Evolutionary conservation across 2,329 filamentous ascomycete genomes (phyloP).

Genomic region (Beauveria medogensis): DNA sequence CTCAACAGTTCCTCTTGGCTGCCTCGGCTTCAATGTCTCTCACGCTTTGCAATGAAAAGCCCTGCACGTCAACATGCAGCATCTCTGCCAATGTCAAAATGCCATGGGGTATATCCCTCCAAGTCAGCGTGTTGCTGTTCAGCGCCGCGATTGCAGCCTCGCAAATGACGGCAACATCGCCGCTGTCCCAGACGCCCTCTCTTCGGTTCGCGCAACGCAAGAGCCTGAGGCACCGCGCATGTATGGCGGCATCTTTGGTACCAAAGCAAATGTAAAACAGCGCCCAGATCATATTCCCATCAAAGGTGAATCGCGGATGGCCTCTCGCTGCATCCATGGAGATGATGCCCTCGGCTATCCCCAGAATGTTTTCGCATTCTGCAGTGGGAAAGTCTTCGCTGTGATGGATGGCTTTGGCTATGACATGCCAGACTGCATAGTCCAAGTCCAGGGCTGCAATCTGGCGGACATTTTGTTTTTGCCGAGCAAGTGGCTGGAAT

Average conservation of each 20-base stretch:
- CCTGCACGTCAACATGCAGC: background rate
- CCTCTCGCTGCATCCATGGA: background rate
- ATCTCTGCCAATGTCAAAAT: background rate
- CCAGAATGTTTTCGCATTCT: background rate
- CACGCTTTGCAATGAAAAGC: background rate
- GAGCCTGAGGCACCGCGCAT: conserved; percentile 11
- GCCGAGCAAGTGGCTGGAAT: background rate
- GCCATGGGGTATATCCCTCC: background rate
- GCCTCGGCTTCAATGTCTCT: background rate
- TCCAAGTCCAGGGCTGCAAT: background rate
- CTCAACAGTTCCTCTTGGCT: background rate
- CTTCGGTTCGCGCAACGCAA: conserved; percentile 13
- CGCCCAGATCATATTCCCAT: background rate
- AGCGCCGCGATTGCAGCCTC: background rate
- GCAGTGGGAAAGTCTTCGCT: background rate
- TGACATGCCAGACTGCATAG: background rate
- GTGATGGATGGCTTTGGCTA: background rate
- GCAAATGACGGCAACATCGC: conserved; percentile 14
- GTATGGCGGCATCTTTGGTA: background rate
- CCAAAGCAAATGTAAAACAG: background rate
- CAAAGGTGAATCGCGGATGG: background rate
- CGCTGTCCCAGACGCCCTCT: conserved; percentile 19
- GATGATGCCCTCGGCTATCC: background rate
- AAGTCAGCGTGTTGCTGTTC: background rate
- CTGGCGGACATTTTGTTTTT: background rate